These are phyloP conservation scores for Phytopythium chamaehyphon DNA, from an alignment of 352 stramenopile genomes.

Conservation along the genomic window DNA sequence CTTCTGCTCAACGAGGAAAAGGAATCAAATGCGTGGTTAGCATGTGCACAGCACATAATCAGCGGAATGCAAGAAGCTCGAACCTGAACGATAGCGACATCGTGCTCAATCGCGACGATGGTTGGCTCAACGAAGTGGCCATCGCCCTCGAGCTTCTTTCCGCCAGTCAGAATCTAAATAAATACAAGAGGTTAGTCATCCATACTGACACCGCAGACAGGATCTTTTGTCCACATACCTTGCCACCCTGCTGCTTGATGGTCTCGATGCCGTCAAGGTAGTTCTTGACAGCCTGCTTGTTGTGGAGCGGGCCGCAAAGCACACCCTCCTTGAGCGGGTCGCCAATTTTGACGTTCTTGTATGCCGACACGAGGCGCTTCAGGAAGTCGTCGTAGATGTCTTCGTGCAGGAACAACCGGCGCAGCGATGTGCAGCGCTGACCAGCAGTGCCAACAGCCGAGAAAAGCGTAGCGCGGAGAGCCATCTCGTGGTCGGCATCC, in stretches of 20 bases:
- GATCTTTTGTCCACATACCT: constrained; percentile 33
- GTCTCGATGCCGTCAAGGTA: constrained; percentile 23
- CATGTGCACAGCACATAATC: neutral
- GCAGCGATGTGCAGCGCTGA: constrained; percentile 91
- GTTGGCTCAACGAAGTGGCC: constrained; percentile 93
- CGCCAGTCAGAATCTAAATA: constrained; percentile 76
- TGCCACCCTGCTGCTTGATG: constrained; percentile 84
- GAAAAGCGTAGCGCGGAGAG: constrained; percentile 86
- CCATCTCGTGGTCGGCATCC: constrained; percentile 89
- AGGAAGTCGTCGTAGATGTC: constrained; percentile 90
- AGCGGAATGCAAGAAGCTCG: neutral
- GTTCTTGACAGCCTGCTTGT: constrained; percentile 25
- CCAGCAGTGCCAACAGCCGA: constrained; percentile 90
- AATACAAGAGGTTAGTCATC: no score
- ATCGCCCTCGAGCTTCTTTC: constrained; percentile 70
- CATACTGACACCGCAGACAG: no score
- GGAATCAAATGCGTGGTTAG: neutral
- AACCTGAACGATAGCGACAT: constrained; percentile 77
- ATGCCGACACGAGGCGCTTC: constrained; percentile 74
- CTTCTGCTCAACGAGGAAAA: constrained; percentile 36
- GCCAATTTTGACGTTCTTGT: constrained; percentile 88
- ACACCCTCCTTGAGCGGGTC: constrained; percentile 83
- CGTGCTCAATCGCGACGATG: constrained; percentile 79
- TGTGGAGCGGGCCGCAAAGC: constrained; percentile 78
- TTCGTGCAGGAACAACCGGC: constrained; percentile 89